Conservation (phyloP, 1,284 basidiomycete genomes). For the Moesziomyces sp. region DNA sequence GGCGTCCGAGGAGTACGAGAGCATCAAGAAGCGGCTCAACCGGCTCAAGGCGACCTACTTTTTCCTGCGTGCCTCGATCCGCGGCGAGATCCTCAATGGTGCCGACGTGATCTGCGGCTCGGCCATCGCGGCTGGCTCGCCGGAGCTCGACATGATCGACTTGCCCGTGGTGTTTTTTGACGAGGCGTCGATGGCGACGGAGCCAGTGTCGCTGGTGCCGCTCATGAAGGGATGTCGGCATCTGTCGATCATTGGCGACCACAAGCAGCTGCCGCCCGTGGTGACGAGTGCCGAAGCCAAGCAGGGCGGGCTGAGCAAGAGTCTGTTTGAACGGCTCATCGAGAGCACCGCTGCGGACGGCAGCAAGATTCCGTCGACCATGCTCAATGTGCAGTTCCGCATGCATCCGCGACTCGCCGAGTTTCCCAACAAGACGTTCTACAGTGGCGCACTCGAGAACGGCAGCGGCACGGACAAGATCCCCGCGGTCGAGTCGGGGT, state of each 20-base stretch:
- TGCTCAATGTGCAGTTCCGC: conserved; percentile 91
- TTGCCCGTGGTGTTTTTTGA: conserved; percentile 94
- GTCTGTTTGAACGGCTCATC: conserved; percentile 89
- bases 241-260: conserved; percentile 89
- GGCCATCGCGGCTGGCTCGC: conserved; percentile 54
- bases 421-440: conserved; percentile 87
- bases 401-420: conserved; percentile 91
- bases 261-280: conserved; percentile 93
- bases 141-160: conserved; percentile 73
- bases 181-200: conserved; percentile 94
- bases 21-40: conserved; percentile 48
- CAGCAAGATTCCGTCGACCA: conserved; percentile 66
- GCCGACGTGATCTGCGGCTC: conserved; percentile 69
- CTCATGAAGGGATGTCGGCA: conserved; percentile 75
- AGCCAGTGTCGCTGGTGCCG: conserved; percentile 73
- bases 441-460: conserved; percentile 77
- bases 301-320: conserved; percentile 79
- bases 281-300: conserved; percentile 72
- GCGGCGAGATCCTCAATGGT: conserved; percentile 65
- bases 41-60: conserved; percentile 56
- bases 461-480: conserved; percentile 71
- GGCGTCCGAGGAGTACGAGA: conserved; percentile 37
- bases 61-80: conserved; percentile 62
- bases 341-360: conserved; percentile 7
- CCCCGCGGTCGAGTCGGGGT: conserved; percentile 46